phyloP scores from a whole-genome alignment of 805 yeast species.

The Saccharomycopsis guyanensis region DNA sequence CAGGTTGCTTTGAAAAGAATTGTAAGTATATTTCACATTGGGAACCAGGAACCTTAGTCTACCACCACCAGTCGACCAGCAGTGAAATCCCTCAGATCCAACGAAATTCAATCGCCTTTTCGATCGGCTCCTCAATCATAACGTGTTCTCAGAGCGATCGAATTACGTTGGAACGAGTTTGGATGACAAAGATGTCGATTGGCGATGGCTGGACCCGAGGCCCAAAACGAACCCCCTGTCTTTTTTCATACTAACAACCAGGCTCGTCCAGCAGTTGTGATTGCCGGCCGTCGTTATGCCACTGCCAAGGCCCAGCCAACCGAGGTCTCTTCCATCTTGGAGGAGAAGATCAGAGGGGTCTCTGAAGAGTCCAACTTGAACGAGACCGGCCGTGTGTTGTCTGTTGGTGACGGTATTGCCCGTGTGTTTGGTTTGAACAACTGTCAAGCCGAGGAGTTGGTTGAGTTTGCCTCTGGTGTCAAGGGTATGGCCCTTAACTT shows the following conservation, averaged over 20 bases:
- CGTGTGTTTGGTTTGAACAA: slow-evolving; percentile 99
- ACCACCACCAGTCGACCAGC: too few relatives aligned
- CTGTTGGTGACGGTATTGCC: slow-evolving; percentile 99
- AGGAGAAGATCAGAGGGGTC: slow-evolving; percentile 99
- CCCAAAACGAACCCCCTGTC: too few relatives aligned
- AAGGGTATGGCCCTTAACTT: slow-evolving; percentile 99
- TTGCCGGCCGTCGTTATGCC: slow-evolving; percentile 80
- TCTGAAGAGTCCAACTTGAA: slow-evolving; percentile 94
- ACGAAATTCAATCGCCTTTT: too few relatives aligned
- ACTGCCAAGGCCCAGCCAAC: slow-evolving; percentile 98
- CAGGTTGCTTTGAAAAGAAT: slow-evolving; percentile 36
- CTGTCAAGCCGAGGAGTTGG: slow-evolving; percentile 99
- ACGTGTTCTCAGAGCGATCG: too few relatives aligned
- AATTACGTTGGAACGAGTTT: too few relatives aligned
- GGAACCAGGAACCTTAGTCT: background rate
- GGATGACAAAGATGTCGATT: too few relatives aligned
- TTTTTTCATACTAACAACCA: slow-evolving; percentile 24
- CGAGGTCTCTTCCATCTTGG: slow-evolving; percentile 97
- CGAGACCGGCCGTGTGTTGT: slow-evolving; percentile 98
- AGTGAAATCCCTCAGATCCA: too few relatives aligned
- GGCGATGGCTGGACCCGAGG: too few relatives aligned
- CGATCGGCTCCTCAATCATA: too few relatives aligned
- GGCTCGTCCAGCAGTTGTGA: slow-evolving; percentile 66
- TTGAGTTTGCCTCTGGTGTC: slow-evolving; percentile 98
- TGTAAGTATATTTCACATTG: too few relatives aligned